Base-by-base conservation (phyloP, 768 basidiomycete species). In the Russula olivacea region DNA sequence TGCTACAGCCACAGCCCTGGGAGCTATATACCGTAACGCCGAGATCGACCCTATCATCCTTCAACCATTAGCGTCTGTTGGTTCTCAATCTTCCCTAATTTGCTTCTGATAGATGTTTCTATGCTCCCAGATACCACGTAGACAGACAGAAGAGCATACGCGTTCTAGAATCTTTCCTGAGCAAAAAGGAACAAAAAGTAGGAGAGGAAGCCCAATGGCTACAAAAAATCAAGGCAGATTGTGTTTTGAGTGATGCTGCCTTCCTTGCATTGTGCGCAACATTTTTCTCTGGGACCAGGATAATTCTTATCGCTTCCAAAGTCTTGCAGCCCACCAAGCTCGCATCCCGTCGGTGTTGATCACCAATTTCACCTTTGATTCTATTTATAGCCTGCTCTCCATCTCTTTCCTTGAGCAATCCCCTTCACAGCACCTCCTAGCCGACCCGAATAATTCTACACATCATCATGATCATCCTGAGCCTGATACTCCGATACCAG, bases 311-410 rank as follows among this genome's bases (percentile, higher is more conserved):
- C 28, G 2, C n/a, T n/a, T 58, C 19, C 28, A 23, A 21, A 89
- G 87, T 68, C 77, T 86, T 40, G 87, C 89, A 1, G 89, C 88
- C 2, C 81, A 84, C 50, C 71, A 76, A 41, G 80, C 83, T 0
- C 78, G 80, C 0, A 76, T 91, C n/a, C 89, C 88, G 1, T 86
- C 86, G 1, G 77, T 85, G 45, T 75, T 92, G 19, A 80, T 91
- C 66, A 89, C 88, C 49, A 92, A 92, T 75, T 92, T 92, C 71
- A 87, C 88, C 0, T 92, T 91, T 72, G 89, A 92, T 73, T 87
- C 89, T 1, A 88, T 90, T 14, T 92, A 86, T 72, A 88, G 86
- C 65, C 90, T 85, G 66, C 84, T 91, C 21, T 81, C 85, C 4
- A 83, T 87, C 0, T 71, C 78, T 4, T 71, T 85, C 38, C 68